These are phyloP conservation scores for Lecanosticta acicola DNA, from an alignment of 2,329 filamentous ascomycete species.

Conservation along the genomic window DNA sequence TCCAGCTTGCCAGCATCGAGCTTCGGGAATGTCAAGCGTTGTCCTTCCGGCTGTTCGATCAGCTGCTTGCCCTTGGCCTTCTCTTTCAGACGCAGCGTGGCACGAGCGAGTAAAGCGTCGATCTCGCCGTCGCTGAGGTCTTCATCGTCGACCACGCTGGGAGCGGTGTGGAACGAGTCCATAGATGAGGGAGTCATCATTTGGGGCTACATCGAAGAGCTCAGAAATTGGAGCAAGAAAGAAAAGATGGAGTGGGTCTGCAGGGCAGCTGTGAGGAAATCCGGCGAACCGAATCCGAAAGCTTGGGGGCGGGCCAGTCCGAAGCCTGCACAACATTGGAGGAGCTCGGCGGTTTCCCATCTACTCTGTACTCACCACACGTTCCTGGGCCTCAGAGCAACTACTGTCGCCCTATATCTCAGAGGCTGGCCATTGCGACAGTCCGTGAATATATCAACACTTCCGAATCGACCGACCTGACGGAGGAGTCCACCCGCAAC, in stretches of 20 bases:
- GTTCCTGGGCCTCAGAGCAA: too few species aligned
- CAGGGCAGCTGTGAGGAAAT: too few species aligned
- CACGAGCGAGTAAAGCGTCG: constrained; percentile 57
- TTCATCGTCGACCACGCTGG: constrained; percentile 10
- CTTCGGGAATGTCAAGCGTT: constrained; percentile 45
- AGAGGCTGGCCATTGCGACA: too few species aligned
- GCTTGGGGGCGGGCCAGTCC: neutral
- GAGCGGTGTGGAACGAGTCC: constrained; percentile 10
- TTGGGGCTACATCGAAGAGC: neutral
- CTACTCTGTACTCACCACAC: too few species aligned
- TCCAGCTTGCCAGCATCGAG: constrained; percentile 44
- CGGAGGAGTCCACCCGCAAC: neutral
- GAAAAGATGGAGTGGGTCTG: constrained; percentile 1
- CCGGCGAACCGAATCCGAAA: neutral
- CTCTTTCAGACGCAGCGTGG: constrained; percentile 53
- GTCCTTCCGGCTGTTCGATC: constrained; percentile 14
- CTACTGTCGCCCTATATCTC: too few species aligned
- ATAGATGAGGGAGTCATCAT: constrained; percentile 8
- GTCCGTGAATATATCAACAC: neutral
- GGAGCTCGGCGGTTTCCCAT: too few species aligned
- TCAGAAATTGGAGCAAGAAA: neutral
- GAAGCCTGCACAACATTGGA: too few species aligned
- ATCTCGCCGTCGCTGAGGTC: constrained; percentile 60
- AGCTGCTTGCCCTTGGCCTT: constrained; percentile 31
- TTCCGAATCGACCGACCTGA: neutral